Conservation (phyloP, 371 early-diverging fungal genomes). For the Mortierella sp. region DNA sequence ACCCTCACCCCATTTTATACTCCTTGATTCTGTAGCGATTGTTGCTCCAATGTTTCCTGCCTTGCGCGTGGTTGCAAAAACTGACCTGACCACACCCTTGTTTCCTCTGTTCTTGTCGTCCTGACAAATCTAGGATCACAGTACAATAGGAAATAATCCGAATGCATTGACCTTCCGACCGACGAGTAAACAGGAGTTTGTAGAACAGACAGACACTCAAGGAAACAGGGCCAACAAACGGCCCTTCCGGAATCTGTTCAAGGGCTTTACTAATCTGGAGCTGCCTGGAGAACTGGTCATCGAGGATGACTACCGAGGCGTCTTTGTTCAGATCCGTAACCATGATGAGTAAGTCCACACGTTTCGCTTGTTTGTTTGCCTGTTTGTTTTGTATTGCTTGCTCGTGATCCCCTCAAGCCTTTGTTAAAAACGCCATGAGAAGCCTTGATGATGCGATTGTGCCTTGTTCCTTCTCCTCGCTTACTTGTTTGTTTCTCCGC, state of each 20-base stretch:
- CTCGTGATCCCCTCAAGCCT: background rate
- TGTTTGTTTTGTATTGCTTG: no score
- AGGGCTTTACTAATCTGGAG: conserved; percentile 39
- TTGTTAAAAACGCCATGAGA: background rate
- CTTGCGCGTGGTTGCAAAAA: background rate
- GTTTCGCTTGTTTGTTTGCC: no score
- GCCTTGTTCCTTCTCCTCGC: background rate
- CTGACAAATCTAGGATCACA: conserved; percentile 9
- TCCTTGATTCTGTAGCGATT: background rate
- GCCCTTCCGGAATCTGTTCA: conserved; percentile 38
- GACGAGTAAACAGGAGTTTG: conserved; percentile 33
- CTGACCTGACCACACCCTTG: background rate
- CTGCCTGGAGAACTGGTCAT: conserved; percentile 38
- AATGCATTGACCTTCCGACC: conserved; percentile 34
- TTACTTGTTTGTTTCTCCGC: background rate
- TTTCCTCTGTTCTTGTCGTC: background rate
- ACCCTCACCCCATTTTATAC: background rate
- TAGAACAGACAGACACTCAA: conserved; percentile 28
- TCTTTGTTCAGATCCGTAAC: conserved; percentile 46
- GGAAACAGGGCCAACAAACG: conserved; percentile 26
- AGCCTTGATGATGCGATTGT: background rate
- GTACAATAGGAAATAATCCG: background rate
- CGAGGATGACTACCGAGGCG: conserved; percentile 29
- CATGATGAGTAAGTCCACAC: conserved; percentile 39
- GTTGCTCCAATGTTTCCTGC: background rate